Evolutionary conservation across 2,329 filamentous ascomycete species (phyloP), one percentile per base, ranked within the genome.

Genomic region (Ascocoryne sarcoides): DNA sequence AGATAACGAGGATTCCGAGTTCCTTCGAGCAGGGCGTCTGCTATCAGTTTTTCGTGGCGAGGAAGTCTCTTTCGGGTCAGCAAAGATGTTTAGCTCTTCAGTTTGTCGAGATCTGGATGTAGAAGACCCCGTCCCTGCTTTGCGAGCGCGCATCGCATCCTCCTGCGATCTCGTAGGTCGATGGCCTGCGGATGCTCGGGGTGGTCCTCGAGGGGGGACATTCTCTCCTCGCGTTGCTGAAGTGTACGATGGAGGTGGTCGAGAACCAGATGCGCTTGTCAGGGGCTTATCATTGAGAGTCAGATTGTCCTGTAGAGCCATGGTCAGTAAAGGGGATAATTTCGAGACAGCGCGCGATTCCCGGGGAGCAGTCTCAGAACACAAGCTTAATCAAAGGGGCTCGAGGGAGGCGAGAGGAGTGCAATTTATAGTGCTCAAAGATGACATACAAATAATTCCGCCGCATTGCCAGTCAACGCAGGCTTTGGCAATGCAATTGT

Each of bases 371-470:
- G 7, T 26, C 23, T 26, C 23, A 7, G 7, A 26, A n/a, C 7
- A 26, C 23, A 26, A 26, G 7, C 23, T 26, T 26, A 38, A 19
- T 31, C 32, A 4, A 38, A n/a, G 18, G 18, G 12, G 16, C 15
- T 23, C 23, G 14, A 10, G 18, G 18, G 18, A 14, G n/a, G n/a
- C n/a, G n/a, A n/a, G 12, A 18, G 14, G 10, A 20, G 9, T 29
- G 12, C 12, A 7, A 7, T 12, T 26, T 7, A 12, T 7, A 7
- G 7, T 26, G 23, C 7, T 7, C 23, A 7, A 26, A 19, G 40
- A 43, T 36, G 43, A 83, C 84, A 60, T 80, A 88, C 84, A 67
- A 88, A 88, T 45, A 88, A 72, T 47, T 87, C 81, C 50, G 82
- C 79, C 36, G 79, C 75, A 42, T 76, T 70, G 37, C 64, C 65